Base-by-base conservation (phyloP, 108 stramenopile genomes). In the Pseudonitzschia multistriata region DNA sequence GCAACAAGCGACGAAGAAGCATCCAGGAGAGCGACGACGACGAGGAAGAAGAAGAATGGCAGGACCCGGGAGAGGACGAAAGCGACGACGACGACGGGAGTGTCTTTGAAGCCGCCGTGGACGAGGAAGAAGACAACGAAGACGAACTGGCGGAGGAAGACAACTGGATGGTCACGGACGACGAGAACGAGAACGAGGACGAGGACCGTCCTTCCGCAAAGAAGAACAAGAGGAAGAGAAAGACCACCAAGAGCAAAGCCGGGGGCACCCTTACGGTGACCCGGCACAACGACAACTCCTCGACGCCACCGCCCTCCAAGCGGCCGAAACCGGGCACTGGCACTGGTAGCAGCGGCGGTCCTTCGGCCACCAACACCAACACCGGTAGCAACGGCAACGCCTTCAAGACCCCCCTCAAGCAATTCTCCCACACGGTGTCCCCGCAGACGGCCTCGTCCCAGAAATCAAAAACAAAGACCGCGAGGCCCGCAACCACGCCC, bases 101-200 rank as follows among this genome's bases (percentile, higher is more conserved):
- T 50, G 81, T 77, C 31, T 85, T 79, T 63, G 81, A 78, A 10
- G 74, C 68, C 29, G 74, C 81, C 27, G 81, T 68, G 10, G 80
- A 75, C 57, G 84, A 79, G 22, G 79, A 79, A 22, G 79, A 85
- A 34, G 83, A 85, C n/a, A 70, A 83, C n/a, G n/a, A n/a, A n/a
- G n/a, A n/a, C n/a, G n/a, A n/a, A n/a, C n/a, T n/a, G n/a, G n/a
- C n/a, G n/a, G n/a, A n/a, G 5, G 87, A 83, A 17, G 84, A 84
- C 48, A 40, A 89, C 39, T 83, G 82, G 82, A 77, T 85, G 73
- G 84, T 84, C 13, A 81, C 85, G 6, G 83, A 82, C 54, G 81
- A 87, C n/a, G 82, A 85, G 4, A 78, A 74, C 40, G 48, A 69
- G 14, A 79, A 87, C n/a, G 82, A 85, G 4, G 80, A 74, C 40